phyloP scores from a whole-genome alignment of 2,329 filamentous ascomycete genomes.

The Calonectria henricotiae region DNA sequence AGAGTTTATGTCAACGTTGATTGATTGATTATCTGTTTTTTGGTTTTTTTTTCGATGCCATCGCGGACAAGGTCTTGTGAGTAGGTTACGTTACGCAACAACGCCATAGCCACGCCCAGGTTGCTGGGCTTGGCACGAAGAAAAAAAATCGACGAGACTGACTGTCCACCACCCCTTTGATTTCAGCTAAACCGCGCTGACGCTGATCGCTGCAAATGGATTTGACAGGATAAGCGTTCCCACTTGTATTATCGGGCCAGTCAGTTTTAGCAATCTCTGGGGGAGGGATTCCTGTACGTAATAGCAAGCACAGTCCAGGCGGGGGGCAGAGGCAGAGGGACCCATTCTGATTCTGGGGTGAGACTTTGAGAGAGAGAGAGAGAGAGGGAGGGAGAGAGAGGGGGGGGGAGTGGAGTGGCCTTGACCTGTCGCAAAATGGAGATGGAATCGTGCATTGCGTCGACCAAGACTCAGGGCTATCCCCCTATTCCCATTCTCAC shows the following conservation, averaged over 20 bases:
- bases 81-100: no score
- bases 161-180: background rate
- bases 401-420: background rate
- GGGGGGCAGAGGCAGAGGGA: conserved; percentile 20
- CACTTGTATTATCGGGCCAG: background rate
- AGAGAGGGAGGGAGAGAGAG: conserved; percentile 25
- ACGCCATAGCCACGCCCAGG: background rate
- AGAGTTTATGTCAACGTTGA: conserved; percentile 9
- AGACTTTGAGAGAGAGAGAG: conserved; percentile 27
- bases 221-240: conserved; percentile 21
- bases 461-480: background rate
- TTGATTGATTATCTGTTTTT: background rate
- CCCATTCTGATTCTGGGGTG: conserved; percentile 5
- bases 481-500: background rate
- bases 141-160: background rate
- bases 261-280: conserved; percentile 20
- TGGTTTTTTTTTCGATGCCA: background rate
- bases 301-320: conserved; percentile 34
- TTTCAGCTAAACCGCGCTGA: background rate
- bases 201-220: background rate
- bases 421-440: background rate
- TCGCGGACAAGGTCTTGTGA: background rate
- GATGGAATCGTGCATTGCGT: background rate
- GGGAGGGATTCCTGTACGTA: conserved; percentile 37
- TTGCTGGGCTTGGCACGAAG: background rate